Base-by-base conservation (phyloP, 2,329 filamentous ascomycete species). In the Aspergillus pseudotamarii region DNA sequence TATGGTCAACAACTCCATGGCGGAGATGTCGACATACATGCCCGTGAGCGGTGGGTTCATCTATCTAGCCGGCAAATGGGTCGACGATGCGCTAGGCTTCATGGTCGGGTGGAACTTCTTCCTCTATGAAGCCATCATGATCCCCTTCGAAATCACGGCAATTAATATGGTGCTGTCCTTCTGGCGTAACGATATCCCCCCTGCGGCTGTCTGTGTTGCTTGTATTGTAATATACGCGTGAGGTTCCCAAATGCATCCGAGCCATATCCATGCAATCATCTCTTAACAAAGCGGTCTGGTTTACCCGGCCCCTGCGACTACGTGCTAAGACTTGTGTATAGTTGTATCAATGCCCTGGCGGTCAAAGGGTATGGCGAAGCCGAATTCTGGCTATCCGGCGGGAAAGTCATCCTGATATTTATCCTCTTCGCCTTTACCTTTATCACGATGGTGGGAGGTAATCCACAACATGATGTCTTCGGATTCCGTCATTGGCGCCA, bases 391-490 rank as follows among this genome's bases (percentile, higher is more conserved):
- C 75, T 90, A 9, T 71, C 70, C 21, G 65, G 68, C 4, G 88
- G 88, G 61, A 92, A 92, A 74, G 84, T 91, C 4, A 69, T 92
- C 4, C 81, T 92, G 56, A 89, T 91, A 62, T 77, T 92, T 43
- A 87, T 85, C 1, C 81, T 93, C 36, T 84, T 92, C 69, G 70
- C 86, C 67, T 92, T 91, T 78, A 93, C 92, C 14, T 91, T 95
- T 71, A 83, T 95, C 66, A 88, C 89, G 63, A 93, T 94, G 88
- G 81, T 94, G 0, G 92, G 92, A 6, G 92, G 90, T 4, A 94
- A 93, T 68, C 92, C 92, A 0, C 73, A 86, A 1, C 82, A 86
- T 57, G 89, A 92, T 66, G 81, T 84, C 0, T 91, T 91, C 64
- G 91, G 91, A 0, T 93, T 93, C 74, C 84, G 87, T 10, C 84